phyloP scores from a whole-genome alignment of 2,329 filamentous ascomycete species.

The Tympanopsis confertula region DNA sequence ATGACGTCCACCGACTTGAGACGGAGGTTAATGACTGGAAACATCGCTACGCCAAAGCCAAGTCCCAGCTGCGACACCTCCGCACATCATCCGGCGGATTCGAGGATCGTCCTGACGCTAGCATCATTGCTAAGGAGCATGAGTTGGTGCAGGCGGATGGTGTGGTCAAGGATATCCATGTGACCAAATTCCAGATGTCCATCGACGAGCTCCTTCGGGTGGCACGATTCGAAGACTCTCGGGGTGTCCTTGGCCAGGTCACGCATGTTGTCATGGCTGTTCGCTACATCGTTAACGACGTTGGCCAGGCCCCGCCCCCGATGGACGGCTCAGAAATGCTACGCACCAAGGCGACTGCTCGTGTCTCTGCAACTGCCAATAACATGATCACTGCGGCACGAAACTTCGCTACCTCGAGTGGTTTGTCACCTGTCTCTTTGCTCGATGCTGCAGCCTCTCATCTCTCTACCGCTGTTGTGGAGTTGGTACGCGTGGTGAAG shows the following conservation, averaged over 20 bases:
- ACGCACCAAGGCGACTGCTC: slow-evolving; percentile 43
- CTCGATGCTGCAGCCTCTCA: slow-evolving; percentile 66
- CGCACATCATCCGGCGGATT: slow-evolving; percentile 54
- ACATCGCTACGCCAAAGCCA: slow-evolving; percentile 53
- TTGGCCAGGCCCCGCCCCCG: slow-evolving; percentile 29
- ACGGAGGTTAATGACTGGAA: slow-evolving; percentile 60
- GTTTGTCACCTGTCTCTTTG: slow-evolving; percentile 58
- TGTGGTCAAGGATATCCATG: slow-evolving; percentile 54
- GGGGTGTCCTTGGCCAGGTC: slow-evolving; percentile 50
- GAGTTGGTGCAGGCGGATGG: slow-evolving; percentile 42
- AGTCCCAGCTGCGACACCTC: slow-evolving; percentile 52
- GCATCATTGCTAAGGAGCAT: slow-evolving; percentile 25
- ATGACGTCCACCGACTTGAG: slow-evolving; percentile 47
- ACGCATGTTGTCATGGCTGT: slow-evolving; percentile 53
- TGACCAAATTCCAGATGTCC: slow-evolving; percentile 64
- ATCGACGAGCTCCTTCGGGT: slow-evolving; percentile 58
- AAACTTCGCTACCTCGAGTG: slow-evolving; percentile 53
- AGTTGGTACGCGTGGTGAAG: slow-evolving; percentile 55
- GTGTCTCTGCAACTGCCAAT: slow-evolving; percentile 60
- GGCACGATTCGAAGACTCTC: slow-evolving; percentile 45
- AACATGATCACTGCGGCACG: slow-evolving; percentile 64
- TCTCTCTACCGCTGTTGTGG: slow-evolving; percentile 55
- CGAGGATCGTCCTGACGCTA: slow-evolving; percentile 36
- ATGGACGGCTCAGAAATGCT: slow-evolving; percentile 24
- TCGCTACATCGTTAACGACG: slow-evolving; percentile 49